Evolutionary conservation across 2,329 filamentous ascomycete species (phyloP).

Genomic region (Alternaria panax): DNA sequence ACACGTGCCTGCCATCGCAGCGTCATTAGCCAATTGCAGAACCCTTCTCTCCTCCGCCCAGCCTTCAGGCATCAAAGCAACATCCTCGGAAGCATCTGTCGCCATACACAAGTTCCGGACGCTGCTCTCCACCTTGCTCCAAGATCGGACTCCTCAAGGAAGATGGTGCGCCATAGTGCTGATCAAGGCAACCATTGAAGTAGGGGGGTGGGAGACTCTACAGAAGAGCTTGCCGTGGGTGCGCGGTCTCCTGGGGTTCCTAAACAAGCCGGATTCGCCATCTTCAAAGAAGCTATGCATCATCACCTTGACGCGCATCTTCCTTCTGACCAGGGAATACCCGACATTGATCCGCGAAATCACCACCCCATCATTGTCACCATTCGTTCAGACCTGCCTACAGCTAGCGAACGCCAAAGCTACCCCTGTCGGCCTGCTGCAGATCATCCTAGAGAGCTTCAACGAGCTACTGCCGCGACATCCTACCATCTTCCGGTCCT

Average conservation of each 20-base stretch:
- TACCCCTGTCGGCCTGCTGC: slow-evolving; percentile 57
- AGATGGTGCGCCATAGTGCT: slow-evolving; percentile 80
- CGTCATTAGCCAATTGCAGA: slow-evolving; percentile 62
- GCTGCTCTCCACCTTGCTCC: slow-evolving; percentile 77
- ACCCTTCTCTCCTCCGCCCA: slow-evolving; percentile 69
- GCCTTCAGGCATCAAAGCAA: slow-evolving; percentile 64
- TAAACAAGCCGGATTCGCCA: slow-evolving; percentile 80
- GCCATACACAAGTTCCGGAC: slow-evolving; percentile 84
- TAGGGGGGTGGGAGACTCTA: slow-evolving; percentile 83
- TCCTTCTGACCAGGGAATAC: slow-evolving; percentile 80
- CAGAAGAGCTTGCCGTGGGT: slow-evolving; percentile 79
- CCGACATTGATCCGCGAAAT: slow-evolving; percentile 86
- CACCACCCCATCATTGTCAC: slow-evolving; percentile 79
- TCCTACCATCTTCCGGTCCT: slow-evolving; percentile 82
- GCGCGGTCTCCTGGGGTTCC: slow-evolving; percentile 73
- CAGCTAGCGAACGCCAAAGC: slow-evolving; percentile 58
- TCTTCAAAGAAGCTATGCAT: slow-evolving; percentile 79
- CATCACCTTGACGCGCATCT: slow-evolving; percentile 82
- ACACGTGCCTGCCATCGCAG: slow-evolving; percentile 72
- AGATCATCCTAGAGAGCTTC: slow-evolving; percentile 76
- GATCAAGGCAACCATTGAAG: slow-evolving; percentile 81
- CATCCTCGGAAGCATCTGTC: slow-evolving; percentile 70
- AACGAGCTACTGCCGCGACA: slow-evolving; percentile 77
- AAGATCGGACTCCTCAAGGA: slow-evolving; percentile 75
- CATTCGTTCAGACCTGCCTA: slow-evolving; percentile 76